These are phyloP conservation scores for Cadophora sp. DNA, from an alignment of 2,329 filamentous ascomycete genomes.

Conservation along the genomic window DNA sequence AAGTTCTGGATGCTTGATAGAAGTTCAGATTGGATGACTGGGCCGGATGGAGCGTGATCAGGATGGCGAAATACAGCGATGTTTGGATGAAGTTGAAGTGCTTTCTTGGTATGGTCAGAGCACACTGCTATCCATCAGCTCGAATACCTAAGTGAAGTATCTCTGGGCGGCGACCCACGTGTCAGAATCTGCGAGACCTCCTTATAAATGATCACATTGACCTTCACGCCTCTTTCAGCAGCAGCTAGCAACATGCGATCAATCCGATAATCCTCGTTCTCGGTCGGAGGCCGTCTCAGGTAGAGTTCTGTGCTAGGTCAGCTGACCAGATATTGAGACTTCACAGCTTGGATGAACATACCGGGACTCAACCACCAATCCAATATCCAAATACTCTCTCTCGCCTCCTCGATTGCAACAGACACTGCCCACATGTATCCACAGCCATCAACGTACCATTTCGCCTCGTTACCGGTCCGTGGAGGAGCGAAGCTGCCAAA, in stretches of 20 bases:
- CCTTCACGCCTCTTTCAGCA: conserved; percentile 81
- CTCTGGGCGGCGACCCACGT: conserved; percentile 59
- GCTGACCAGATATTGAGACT: conserved; percentile 1
- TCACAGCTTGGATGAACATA: conserved; percentile 13
- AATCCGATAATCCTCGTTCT: conserved; percentile 83
- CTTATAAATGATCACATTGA: conserved; percentile 92
- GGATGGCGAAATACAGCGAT: conserved; percentile 91
- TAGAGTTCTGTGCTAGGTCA: conserved; percentile 68
- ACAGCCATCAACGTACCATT: conserved; percentile 89
- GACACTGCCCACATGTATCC: conserved; percentile 88
- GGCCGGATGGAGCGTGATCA: conserved; percentile 80
- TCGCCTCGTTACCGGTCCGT: conserved; percentile 73
- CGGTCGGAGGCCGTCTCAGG: conserved; percentile 79
- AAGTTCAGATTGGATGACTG: conserved; percentile 72
- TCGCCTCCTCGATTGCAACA: conserved; percentile 77
- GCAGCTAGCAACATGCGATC: conserved; percentile 84
- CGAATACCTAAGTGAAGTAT: background rate
- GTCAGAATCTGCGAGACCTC: conserved; percentile 85
- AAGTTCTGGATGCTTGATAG: conserved; percentile 61
- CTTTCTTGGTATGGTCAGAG: conserved; percentile 79
- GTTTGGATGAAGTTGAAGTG: conserved; percentile 81
- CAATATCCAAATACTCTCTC: conserved; percentile 79
- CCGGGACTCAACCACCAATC: conserved; percentile 87
- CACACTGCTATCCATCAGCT: conserved; percentile 57
- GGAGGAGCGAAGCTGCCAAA: conserved; percentile 76